Conservation (phyloP, 495 filamentous ascomycete genomes). For the Lasiosphaeria hispida region DNA sequence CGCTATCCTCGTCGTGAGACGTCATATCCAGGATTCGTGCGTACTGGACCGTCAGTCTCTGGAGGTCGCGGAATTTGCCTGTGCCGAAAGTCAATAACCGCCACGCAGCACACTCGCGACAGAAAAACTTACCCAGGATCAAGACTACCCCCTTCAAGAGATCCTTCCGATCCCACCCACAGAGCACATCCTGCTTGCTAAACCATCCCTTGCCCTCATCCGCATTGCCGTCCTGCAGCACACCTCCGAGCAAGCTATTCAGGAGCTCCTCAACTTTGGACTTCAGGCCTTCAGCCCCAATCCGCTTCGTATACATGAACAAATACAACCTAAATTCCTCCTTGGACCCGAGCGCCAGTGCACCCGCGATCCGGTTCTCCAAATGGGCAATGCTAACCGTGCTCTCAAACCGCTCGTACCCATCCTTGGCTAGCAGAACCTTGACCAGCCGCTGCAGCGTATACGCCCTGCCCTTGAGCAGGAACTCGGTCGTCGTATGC, state of each 20-base stretch:
- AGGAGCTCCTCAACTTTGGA: slow-evolving; percentile 90
- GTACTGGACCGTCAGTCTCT: slow-evolving; percentile 88
- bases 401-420: slow-evolving; percentile 88
- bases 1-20: slow-evolving; percentile 47
- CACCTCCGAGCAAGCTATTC: slow-evolving; percentile 70
- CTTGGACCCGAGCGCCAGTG: slow-evolving; percentile 75
- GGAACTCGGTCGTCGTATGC: slow-evolving; percentile 85
- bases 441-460: slow-evolving; percentile 89
- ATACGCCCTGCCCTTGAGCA: slow-evolving; percentile 88
- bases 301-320: slow-evolving; percentile 92
- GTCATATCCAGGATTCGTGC: slow-evolving; percentile 69
- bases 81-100: slow-evolving; percentile 32
- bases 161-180: slow-evolving; percentile 84
- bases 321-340: slow-evolving; percentile 91
- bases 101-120: neutral
- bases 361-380: slow-evolving; percentile 90
- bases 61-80: slow-evolving; percentile 93
- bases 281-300: slow-evolving; percentile 83
- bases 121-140: slow-evolving; percentile 74
- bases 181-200: slow-evolving; percentile 64
- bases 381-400: slow-evolving; percentile 90
- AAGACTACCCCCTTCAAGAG: slow-evolving; percentile 85
- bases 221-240: slow-evolving; percentile 52
- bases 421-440: slow-evolving; percentile 75
- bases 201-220: slow-evolving; percentile 54